phyloP scores from a whole-genome alignment of 257 asterid genomes.

The Nicotiana tabacum region DNA sequence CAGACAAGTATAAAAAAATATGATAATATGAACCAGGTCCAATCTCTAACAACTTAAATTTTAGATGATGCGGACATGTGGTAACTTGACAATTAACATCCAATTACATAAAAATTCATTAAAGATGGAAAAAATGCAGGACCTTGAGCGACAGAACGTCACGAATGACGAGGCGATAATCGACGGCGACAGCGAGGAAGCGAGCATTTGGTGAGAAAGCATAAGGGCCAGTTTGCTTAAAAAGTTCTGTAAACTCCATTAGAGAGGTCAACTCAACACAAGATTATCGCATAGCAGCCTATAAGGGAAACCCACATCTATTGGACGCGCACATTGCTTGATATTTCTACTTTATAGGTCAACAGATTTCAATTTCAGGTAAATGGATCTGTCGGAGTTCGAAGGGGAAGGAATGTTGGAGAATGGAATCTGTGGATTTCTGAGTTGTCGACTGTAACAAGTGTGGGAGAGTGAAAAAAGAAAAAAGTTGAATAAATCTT shows the following conservation, averaged over 20 bases:
- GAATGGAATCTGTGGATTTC: not conserved
- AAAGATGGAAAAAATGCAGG: not conserved
- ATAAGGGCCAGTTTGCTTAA: constrained; percentile 76
- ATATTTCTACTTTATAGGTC: not conserved
- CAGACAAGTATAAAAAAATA: not conserved
- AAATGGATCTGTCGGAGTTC: not conserved
- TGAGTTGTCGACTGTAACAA: not conserved
- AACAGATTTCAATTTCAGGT: not conserved
- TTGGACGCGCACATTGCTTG: not conserved
- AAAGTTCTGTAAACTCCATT: constrained; percentile 93
- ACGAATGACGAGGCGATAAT: constrained; percentile 91
- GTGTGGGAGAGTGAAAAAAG: not conserved
- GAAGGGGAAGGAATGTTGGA: not conserved
- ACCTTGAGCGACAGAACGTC: constrained; percentile 91
- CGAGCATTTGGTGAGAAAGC: constrained; percentile 89
- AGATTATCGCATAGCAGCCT: not conserved
- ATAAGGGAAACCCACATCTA: not conserved
- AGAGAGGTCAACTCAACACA: constrained; percentile 10
- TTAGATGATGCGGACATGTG: not conserved
- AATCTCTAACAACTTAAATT: not conserved
- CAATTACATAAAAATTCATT: not conserved
- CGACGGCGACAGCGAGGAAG: constrained; percentile 80
- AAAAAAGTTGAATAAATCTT: not conserved
- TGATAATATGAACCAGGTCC: not conserved
- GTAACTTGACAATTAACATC: not conserved